These are phyloP conservation scores for Colletotrichum liaoningense DNA, from an alignment of 2,329 filamentous ascomycete genomes.

Conservation along the genomic window DNA sequence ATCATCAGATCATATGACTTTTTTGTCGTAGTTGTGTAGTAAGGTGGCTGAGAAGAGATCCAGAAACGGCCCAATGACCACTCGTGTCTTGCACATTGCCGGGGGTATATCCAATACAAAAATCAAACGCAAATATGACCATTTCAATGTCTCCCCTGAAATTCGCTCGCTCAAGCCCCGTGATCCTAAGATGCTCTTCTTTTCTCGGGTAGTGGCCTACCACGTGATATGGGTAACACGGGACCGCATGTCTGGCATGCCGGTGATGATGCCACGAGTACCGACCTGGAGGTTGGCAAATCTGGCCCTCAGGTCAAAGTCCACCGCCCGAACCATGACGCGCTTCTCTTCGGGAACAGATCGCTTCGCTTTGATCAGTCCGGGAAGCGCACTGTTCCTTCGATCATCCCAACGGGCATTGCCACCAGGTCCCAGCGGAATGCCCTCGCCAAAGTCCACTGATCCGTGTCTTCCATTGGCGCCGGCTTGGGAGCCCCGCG, in stretches of 20 bases:
- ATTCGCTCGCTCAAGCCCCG: neutral
- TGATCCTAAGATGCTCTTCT: neutral
- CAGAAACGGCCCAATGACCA: neutral
- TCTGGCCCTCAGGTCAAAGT: conserved; percentile 66
- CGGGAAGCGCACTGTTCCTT: conserved; percentile 40
- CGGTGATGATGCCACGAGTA: conserved; percentile 62
- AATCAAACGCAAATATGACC: conserved; percentile 1
- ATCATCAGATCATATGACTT: neutral
- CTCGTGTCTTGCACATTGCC: conserved; percentile 18
- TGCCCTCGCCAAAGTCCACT: conserved; percentile 46
- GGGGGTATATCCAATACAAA: conserved; percentile 34
- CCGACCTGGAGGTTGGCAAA: conserved; percentile 64
- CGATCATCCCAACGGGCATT: conserved; percentile 54
- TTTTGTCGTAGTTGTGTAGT: neutral
- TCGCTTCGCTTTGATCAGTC: conserved; percentile 37
- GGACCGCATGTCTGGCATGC: conserved; percentile 58
- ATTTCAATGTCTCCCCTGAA: neutral
- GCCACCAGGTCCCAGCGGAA: conserved; percentile 52
- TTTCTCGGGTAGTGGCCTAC: conserved; percentile 43
- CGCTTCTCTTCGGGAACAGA: conserved; percentile 64
- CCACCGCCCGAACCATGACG: conserved; percentile 66
- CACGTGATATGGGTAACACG: conserved; percentile 59
- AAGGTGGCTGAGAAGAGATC: neutral
- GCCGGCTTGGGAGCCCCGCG: conserved; percentile 41
- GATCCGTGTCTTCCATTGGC: conserved; percentile 41